These are phyloP conservation scores for Rheum nobile DNA, from an alignment of 148 eudicot species.

Conservation along the genomic window DNA sequence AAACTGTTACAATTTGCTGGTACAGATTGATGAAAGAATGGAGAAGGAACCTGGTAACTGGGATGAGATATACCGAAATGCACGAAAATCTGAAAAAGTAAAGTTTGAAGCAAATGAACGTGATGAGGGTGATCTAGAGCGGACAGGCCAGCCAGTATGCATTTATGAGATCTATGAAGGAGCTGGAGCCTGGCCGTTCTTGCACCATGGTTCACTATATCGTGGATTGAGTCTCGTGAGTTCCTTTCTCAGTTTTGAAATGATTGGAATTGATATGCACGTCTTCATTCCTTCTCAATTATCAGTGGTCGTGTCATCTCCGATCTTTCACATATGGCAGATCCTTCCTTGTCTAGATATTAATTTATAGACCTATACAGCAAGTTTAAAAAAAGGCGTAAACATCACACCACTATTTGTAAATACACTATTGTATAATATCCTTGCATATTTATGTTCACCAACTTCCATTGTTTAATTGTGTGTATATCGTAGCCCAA, in stretches of 20 bases:
- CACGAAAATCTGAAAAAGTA: constrained; percentile 82
- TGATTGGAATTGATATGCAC: neutral
- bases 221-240: constrained; percentile 98
- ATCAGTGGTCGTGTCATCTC: neutral
- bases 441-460: neutral
- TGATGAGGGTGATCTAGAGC: constrained; percentile 96
- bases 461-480: neutral
- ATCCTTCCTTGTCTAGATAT: neutral
- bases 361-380: neutral
- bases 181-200: constrained; percentile 86
- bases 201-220: constrained; percentile 93
- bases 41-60: constrained; percentile 74
- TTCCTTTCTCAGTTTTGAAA: constrained; percentile 9
- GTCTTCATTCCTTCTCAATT: neutral
- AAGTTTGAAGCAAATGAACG: constrained; percentile 77
- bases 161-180: constrained; percentile 88
- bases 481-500: neutral
- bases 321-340: neutral
- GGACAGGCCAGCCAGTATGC: constrained; percentile 77
- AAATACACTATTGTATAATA: neutral
- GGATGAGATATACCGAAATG: constrained; percentile 87
- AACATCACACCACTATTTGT: neutral
- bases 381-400: neutral
- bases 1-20: constrained; percentile 4
- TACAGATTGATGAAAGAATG: constrained; percentile 83